Conservation (phyloP, 805 yeast species). For the Saccharomycopsis javanensis region DNA sequence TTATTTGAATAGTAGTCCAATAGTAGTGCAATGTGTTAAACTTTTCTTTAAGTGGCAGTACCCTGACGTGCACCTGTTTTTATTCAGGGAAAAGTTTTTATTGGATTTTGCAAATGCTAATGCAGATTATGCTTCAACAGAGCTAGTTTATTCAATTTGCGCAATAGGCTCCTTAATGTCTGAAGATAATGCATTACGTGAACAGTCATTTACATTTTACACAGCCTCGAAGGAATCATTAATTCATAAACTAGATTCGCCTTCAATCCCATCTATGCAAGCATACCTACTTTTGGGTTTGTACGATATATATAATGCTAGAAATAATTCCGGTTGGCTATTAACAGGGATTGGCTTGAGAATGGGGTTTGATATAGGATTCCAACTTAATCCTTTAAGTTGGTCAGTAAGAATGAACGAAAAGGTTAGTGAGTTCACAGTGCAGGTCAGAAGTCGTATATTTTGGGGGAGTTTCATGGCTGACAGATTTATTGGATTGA, state of each 20-base stretch:
- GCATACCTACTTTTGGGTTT: slow-evolving; percentile 47
- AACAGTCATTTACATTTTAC: slow-evolving; percentile 37
- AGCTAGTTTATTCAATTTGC: slow-evolving; percentile 45
- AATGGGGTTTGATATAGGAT: slow-evolving; percentile 58
- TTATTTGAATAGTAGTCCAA: slow-evolving; percentile 21
- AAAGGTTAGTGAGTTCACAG: slow-evolving; percentile 38
- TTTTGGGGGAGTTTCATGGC: slow-evolving; percentile 62
- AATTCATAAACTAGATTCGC: slow-evolving; percentile 33
- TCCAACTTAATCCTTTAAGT: slow-evolving; percentile 49
- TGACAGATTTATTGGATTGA: slow-evolving; percentile 51
- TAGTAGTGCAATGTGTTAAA: slow-evolving; percentile 17
- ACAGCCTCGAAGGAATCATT: slow-evolving; percentile 34
- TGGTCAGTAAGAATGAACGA: slow-evolving; percentile 38
- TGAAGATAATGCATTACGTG: slow-evolving; percentile 33
- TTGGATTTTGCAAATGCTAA: slow-evolving; percentile 52
- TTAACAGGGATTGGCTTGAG: slow-evolving; percentile 52
- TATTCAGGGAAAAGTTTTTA: slow-evolving; percentile 57
- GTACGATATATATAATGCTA: slow-evolving; percentile 52
- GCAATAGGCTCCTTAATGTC: slow-evolving; percentile 49
- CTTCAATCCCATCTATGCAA: slow-evolving; percentile 30
- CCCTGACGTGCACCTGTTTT: slow-evolving; percentile 52
- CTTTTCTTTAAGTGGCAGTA: slow-evolving; percentile 49
- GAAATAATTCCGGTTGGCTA: slow-evolving; percentile 54
- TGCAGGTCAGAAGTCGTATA: slow-evolving; percentile 47
- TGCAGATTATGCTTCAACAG: slow-evolving; percentile 44